A percentile compares a stretch with the other conserved stretches of the same genome.
Conservation (phyloP, 805 yeast species). For the Wickerhamiella galacta region DNA sequence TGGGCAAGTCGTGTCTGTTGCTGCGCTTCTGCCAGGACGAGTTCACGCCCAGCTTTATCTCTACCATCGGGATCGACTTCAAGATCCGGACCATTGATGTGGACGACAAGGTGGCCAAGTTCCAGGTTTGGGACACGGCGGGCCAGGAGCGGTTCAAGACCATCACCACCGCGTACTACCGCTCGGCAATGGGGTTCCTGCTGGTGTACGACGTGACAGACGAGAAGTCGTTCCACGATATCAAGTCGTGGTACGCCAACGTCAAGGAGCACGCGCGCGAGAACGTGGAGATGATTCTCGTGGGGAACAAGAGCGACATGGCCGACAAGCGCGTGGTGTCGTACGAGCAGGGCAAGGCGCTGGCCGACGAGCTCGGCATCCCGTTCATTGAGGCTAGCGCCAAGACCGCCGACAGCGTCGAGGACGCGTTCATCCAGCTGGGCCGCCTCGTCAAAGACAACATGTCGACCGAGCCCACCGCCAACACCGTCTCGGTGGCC, state of each 20-base stretch:
- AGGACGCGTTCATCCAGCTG: slow-evolving; percentile 75
- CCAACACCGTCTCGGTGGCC: slow-evolving; percentile 19
- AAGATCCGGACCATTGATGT: slow-evolving; percentile 49
- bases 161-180: slow-evolving; percentile 91
- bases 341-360: slow-evolving; percentile 74
- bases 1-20: slow-evolving; percentile 89
- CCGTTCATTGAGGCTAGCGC: slow-evolving; percentile 96
- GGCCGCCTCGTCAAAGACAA: slow-evolving; percentile 77
- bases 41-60: slow-evolving; percentile 89
- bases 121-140: slow-evolving; percentile 99
- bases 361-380: slow-evolving; percentile 72
- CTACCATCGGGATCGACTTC: slow-evolving; percentile 97
- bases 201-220: slow-evolving; percentile 96
- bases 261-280: slow-evolving; percentile 94
- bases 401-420: slow-evolving; percentile 81
- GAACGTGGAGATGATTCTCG: slow-evolving; percentile 83
- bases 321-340: slow-evolving; percentile 73
- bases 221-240: slow-evolving; percentile 84
- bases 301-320: slow-evolving; percentile 93
- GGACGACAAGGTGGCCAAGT: slow-evolving; percentile 91
- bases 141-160: slow-evolving; percentile 98
- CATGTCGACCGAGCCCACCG: slow-evolving; percentile 28
- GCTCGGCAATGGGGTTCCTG: slow-evolving; percentile 97
- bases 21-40: slow-evolving; percentile 95
- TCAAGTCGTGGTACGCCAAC: slow-evolving; percentile 88